Evolutionary conservation across 148 eudicot genomes (phyloP), one percentile per base, ranked within the genome.

Genomic region (Fagopyrum tataricum): DNA sequence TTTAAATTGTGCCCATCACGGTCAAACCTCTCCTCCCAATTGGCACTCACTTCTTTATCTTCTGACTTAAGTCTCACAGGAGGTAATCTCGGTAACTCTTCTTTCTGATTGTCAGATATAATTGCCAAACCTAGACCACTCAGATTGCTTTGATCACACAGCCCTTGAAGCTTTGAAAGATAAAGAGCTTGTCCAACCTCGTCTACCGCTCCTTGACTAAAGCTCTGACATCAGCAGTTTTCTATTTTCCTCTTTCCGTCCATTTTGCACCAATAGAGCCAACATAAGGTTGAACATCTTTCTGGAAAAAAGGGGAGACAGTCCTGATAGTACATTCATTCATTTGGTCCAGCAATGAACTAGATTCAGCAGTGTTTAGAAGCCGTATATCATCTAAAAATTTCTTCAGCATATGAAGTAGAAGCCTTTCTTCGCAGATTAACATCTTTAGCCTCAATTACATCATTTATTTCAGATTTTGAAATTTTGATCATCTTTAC

Each of bases 1-100:
- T 87, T 96, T 75, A 87, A 83, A 73, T 81, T 80, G 74, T 84
- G 76, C 53, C 80, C 94, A 82, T 92, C 94, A 70, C 84, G 83
- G 78, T 89, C 90, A 75, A 79, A 83, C 76, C 84, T 92, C 73
- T 87, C 97, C 81, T 90, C 99, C 94, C 97, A 88, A 47, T 80
- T 84, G 73, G 87, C 76, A 78, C 73, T 79, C 46, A 81, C 44
- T 51, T 86, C 69, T 76, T 88, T 90, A 76, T 90, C 92, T 76
- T 84, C 94, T 44, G 97, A 90, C 84, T 92, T 92, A 72, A 92
- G 91, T 76, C 84, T 88, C 55, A 96, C 99, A 71, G 96, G 99
- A 74, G 96, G 87, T 70, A 96, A 83, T 81, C 91, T 87, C 20
- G 99, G 99, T 44, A 88, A 76, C 79, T 90, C 99, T 87, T 92